Evolutionary conservation across 805 yeast genomes (phyloP), one percentile per base, ranked within the genome.

Genomic region (Tetrapisispora taiwanensis): DNA sequence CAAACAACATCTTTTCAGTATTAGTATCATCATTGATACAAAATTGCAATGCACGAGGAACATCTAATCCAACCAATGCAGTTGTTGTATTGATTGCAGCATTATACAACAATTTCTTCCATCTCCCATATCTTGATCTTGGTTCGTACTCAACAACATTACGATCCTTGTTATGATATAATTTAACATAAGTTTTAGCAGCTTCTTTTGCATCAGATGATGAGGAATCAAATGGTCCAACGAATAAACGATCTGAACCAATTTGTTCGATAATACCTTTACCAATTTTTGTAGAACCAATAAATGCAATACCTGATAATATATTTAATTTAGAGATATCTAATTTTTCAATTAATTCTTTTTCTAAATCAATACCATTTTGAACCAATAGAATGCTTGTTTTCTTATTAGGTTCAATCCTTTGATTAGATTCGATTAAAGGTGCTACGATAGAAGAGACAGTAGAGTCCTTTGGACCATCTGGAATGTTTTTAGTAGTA

Each of bases 401-500:
- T 24, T 45, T 39, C 22, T 52, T 53, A 2, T 47, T 42, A 9
- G 46, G 33, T 22, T 51, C 46, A 12, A 52, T 13, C 8, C 19
- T 30, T 22, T 41, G 42, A 42, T 60, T 63, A 1, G 68, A 59
- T 30, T 74, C 64, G 32, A 81, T 66, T 3, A 76, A 74, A 0
- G 79, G 76, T 22, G 52, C 68, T 18, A 75, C 67, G 37, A 79
- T 56, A 8, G 76, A 76, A 48, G 75, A 78, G 4, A 79, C 68
- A 36, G 70, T 68, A 45, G 68, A 66, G 12, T 42, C 34, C 9
- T 37, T 30, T 3, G 66, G 60, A 8, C 82, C 69, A 54, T 84
- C 90, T 6, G 89, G 88, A 30, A 79, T 70, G 53, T 77, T 79
- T 55, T 83, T 83, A 39, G 84, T 78, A 37, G 82, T 66, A 15